Conservation (phyloP, 768 basidiomycete genomes). For the Agaricus blazei region DNA sequence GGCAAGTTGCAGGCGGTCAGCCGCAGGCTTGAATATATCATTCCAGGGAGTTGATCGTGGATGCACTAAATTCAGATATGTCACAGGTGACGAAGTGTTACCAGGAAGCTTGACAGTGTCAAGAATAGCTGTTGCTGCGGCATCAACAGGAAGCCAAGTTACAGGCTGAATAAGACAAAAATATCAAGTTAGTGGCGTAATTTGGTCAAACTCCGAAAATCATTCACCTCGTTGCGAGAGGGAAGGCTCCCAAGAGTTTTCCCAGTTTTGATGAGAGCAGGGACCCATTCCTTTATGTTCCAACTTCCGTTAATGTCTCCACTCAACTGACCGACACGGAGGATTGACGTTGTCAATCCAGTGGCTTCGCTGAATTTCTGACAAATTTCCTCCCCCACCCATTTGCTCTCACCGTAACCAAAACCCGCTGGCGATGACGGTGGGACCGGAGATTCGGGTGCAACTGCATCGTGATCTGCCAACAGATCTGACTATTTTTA, state of each 20-base stretch:
- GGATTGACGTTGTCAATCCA: slow-evolving; percentile 12
- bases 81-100: neutral
- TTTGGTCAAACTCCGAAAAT: neutral
- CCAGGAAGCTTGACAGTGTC: neutral
- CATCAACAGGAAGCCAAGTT: neutral
- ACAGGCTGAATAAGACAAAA: neutral
- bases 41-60: neutral
- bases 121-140: neutral
- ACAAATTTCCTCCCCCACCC: slow-evolving; percentile 1
- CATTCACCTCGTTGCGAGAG: neutral
- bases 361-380: neutral
- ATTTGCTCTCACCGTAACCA: slow-evolving; percentile 8
- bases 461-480: neutral
- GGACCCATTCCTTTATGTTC: slow-evolving; percentile 41
- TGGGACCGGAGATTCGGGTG: neutral
- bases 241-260: neutral
- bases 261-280: slow-evolving; percentile 11
- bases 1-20: neutral
- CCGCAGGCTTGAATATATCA: neutral
- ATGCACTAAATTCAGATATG: neutral
- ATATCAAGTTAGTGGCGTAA: neutral
- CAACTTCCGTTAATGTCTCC: slow-evolving; percentile 38
- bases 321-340: slow-evolving; percentile 39
- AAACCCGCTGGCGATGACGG: neutral
- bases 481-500: neutral